These are phyloP conservation scores for Plenodomus lindquistii DNA, from an alignment of 2,329 filamentous ascomycete species.

Conservation along the genomic window DNA sequence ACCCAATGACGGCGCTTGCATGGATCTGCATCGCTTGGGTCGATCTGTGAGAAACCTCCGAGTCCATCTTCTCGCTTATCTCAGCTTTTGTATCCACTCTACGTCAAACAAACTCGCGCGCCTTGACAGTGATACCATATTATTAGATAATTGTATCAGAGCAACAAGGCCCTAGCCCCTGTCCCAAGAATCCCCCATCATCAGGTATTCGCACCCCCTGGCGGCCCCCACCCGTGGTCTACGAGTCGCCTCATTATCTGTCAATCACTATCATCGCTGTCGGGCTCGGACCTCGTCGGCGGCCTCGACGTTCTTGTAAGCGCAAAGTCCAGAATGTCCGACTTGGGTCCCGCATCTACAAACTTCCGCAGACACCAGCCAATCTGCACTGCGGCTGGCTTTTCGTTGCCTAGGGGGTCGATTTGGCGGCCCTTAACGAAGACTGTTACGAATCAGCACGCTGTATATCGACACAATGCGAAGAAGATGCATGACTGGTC, in stretches of 20 bases:
- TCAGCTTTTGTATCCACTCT: no score
- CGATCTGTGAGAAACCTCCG: slow-evolving; percentile 1
- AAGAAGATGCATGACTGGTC: not conserved
- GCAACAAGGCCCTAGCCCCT: no score
- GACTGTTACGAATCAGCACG: slow-evolving; percentile 15
- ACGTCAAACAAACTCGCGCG: no score
- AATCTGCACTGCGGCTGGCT: slow-evolving; percentile 49
- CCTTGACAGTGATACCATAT: no score
- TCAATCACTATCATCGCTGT: slow-evolving; percentile 41
- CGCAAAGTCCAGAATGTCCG: slow-evolving; percentile 52
- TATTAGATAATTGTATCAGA: no score
- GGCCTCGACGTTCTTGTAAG: slow-evolving; percentile 41
- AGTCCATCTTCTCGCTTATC: not conserved
- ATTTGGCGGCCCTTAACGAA: slow-evolving; percentile 50
- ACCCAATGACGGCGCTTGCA: slow-evolving; percentile 1
- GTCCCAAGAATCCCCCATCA: not conserved
- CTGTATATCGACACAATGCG: not conserved
- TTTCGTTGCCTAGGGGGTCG: slow-evolving; percentile 48
- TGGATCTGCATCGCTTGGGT: not conserved
- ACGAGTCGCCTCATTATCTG: slow-evolving; percentile 5
- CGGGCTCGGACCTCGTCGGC: slow-evolving; percentile 41
- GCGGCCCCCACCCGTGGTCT: slow-evolving; percentile 2
- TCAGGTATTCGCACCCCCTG: not conserved
- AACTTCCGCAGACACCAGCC: slow-evolving; percentile 52
- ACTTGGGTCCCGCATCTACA: slow-evolving; percentile 48